Conservation (phyloP, 345 rosid species). For the Eucalyptus sp. region DNA sequence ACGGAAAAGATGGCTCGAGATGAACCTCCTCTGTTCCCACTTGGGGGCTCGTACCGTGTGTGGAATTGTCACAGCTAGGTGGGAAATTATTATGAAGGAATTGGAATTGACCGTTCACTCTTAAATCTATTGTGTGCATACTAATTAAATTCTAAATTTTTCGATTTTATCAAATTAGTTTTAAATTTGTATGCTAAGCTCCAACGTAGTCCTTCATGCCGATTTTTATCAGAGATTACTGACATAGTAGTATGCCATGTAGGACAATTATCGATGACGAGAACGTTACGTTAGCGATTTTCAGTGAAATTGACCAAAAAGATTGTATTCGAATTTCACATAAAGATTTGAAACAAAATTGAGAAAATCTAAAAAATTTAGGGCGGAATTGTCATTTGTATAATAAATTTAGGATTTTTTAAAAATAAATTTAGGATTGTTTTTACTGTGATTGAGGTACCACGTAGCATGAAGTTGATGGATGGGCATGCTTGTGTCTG, state of each 20-base stretch:
- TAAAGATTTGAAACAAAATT: not conserved
- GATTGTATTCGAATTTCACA: accelerated
- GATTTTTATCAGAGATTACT: not conserved
- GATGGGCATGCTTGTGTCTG: not conserved
- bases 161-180: not conserved
- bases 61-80: not conserved
- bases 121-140: accelerated
- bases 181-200: not conserved
- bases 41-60: not conserved
- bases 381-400: accelerated
- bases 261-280: accelerated
- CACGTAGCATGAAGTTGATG: not conserved
- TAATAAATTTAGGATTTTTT: not conserved
- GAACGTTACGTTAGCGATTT: accelerated
- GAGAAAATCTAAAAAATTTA: not conserved
- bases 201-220: not conserved
- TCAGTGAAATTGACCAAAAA: accelerated
- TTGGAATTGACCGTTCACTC: not conserved
- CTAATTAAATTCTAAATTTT: not conserved
- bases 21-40: not conserved
- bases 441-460: not conserved
- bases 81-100: not conserved
- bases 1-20: not conserved
- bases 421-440: not conserved
- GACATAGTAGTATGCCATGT: accelerated